Evolutionary conservation across 306 rosid species (phyloP).

Genomic region (Cercis canadensis): DNA sequence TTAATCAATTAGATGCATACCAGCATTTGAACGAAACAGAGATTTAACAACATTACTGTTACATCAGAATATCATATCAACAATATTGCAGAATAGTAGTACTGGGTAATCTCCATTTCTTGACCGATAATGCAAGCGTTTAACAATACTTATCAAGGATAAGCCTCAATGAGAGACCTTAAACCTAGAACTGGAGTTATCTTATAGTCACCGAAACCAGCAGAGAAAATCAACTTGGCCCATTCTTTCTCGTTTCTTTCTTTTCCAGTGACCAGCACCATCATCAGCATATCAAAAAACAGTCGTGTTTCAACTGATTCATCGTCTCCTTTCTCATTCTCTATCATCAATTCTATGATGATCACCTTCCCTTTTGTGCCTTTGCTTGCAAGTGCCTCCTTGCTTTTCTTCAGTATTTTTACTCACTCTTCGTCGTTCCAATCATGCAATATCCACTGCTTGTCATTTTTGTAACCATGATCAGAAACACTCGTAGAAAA

Average conservation of each 20-base stretch:
- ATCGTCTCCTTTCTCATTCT: conserved; percentile 20
- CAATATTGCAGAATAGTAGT: too few relatives aligned
- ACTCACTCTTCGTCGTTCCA: conserved; percentile 58
- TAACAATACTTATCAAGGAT: background rate
- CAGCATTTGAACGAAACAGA: too few relatives aligned
- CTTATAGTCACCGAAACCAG: conserved; percentile 47
- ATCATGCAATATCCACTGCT: conserved; percentile 52
- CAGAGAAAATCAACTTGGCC: conserved; percentile 38
- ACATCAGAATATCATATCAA: too few relatives aligned
- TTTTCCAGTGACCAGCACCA: conserved; percentile 28
- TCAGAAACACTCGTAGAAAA: too few relatives aligned
- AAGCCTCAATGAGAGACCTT: conserved; percentile 47
- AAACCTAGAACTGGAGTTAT: conserved; percentile 41
- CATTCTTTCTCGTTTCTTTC: conserved; percentile 47
- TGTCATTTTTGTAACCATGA: background rate
- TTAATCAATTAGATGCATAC: too few relatives aligned
- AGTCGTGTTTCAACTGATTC: conserved; percentile 34
- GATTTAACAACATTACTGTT: too few relatives aligned
- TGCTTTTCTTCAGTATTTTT: conserved; percentile 53
- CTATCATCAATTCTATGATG: conserved; percentile 42
- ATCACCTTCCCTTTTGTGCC: conserved; percentile 41
- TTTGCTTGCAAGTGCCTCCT: conserved; percentile 45
- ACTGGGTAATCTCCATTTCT: too few relatives aligned
- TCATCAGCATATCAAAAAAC: conserved; percentile 36
- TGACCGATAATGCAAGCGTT: background rate